Base-by-base conservation (phyloP, 441 rosid species). In the Gossypium schwendimanii region DNA sequence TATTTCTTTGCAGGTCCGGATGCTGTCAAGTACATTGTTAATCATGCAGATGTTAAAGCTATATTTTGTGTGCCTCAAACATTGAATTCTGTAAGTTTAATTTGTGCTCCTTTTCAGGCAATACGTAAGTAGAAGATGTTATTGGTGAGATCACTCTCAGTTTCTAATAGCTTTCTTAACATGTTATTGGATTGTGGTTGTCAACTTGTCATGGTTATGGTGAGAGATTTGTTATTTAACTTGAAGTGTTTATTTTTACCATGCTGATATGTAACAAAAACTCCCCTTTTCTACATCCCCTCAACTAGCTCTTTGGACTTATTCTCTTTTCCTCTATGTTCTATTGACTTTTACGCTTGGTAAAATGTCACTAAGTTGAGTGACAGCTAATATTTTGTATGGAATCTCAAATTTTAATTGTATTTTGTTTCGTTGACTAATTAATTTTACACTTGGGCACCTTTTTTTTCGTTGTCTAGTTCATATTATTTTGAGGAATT, bases 31-130 rank as follows among this genome's bases (percentile, higher is more conserved):
- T 93, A 71, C 77, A 89, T 93, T 57, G 85, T 86, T 78, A 91
- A 89, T 81, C 98, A 96, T 88, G 99, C 99, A 57, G 75, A 73
- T 74, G 83, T 91, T 44, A 91, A 86, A 77, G 96, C 97, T 75
- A 84, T 96, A 81, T 96, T 96, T 80, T 96, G 97, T 80, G 96
- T 93, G 68, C 88, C 96, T 8, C 84, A 91, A 80, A 93, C 98
- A 2, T 82, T 96, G 79, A 85, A 77, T 72, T 79, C 85, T 49
- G 99, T 93, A 76, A 86, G 97, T 77, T 73, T 36, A 68, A 67
- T 39, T 33, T 57, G 11, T 68, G 21, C 63, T 62, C 55, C 31
- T 59, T 71, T 45, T 65, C 36, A 24, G 62, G 50, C 21, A 60
- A n/a, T 20, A 45, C 36, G 24, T 60, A 18, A 55, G 50, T 17